These are phyloP conservation scores for Linaria vulgaris DNA, from an alignment of 257 asterid species.

Conservation along the genomic window DNA sequence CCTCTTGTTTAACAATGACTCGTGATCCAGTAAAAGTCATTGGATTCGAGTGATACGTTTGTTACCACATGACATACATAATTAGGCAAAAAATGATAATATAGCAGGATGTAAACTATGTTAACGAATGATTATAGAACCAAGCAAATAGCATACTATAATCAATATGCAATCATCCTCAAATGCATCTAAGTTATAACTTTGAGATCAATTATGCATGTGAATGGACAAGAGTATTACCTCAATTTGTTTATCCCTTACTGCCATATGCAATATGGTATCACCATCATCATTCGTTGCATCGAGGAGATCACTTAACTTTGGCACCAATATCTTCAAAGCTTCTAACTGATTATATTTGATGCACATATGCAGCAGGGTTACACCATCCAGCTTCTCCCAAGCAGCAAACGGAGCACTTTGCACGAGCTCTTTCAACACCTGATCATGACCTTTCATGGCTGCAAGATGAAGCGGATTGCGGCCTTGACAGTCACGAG, in stretches of 20 bases:
- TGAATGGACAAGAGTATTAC: constrained; percentile 4
- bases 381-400: constrained; percentile 18
- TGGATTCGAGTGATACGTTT: too few relatives aligned
- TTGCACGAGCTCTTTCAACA: constrained; percentile 23
- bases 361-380: constrained; percentile 38
- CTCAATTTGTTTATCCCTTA: constrained; percentile 36
- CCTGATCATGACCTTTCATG: constrained; percentile 33
- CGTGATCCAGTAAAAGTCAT: too few relatives aligned
- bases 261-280: constrained; percentile 37
- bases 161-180: too few relatives aligned
- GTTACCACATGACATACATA: too few relatives aligned
- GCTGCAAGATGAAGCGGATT: constrained; percentile 48
- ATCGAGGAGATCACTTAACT: constrained; percentile 19
- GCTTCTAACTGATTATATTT: constrained; percentile 26
- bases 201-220: too few relatives aligned
- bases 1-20: too few relatives aligned
- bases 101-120: too few relatives aligned
- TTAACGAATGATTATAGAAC: too few relatives aligned
- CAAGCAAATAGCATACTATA: too few relatives aligned
- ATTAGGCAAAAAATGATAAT: too few relatives aligned
- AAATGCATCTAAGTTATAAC: background rate
- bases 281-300: constrained; percentile 37
- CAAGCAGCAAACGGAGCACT: constrained; percentile 25
- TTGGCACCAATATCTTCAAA: constrained; percentile 24
- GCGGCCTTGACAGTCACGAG: constrained; percentile 30